Conservation (phyloP, 306 rosid genomes). For the Cercis canadensis region DNA sequence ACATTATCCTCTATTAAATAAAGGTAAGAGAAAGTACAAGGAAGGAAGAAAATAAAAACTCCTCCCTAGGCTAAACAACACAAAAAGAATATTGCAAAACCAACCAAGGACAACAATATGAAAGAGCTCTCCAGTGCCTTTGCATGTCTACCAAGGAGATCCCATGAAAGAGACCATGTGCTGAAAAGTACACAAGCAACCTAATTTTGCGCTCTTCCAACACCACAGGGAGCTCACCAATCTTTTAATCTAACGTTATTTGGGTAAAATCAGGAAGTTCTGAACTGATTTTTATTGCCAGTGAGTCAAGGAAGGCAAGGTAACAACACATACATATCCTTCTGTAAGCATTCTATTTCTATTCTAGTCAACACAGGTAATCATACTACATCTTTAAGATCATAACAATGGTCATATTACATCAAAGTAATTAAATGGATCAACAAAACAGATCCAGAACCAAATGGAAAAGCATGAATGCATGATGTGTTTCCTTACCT, state of each 20-base stretch:
- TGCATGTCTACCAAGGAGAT: no score
- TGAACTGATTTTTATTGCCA: slow-evolving; percentile 8
- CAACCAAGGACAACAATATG: no score
- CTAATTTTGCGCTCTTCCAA: slow-evolving; percentile 8
- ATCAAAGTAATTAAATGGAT: slow-evolving; percentile 7
- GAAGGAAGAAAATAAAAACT: no score
- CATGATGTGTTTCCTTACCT: slow-evolving; percentile 48
- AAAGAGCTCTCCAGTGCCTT: no score
- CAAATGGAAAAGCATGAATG: slow-evolving; percentile 20
- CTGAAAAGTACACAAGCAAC: background rate
- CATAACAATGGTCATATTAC: slow-evolving; percentile 2
- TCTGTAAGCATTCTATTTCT: background rate
- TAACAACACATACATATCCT: background rate
- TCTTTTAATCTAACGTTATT: slow-evolving; percentile 6
- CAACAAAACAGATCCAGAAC: slow-evolving; percentile 1
- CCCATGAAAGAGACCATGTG: no score
- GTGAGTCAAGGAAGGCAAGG: background rate
- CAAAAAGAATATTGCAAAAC: no score
- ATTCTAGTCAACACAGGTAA: slow-evolving; percentile 4
- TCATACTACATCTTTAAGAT: no score
- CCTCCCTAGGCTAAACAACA: no score
- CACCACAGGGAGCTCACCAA: slow-evolving; percentile 12
- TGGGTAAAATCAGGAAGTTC: background rate
- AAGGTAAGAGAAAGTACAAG: background rate
- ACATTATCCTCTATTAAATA: background rate